These are phyloP conservation scores for Ceratocystis ficicola DNA, from an alignment of 2,329 filamentous ascomycete genomes.

Conservation along the genomic window DNA sequence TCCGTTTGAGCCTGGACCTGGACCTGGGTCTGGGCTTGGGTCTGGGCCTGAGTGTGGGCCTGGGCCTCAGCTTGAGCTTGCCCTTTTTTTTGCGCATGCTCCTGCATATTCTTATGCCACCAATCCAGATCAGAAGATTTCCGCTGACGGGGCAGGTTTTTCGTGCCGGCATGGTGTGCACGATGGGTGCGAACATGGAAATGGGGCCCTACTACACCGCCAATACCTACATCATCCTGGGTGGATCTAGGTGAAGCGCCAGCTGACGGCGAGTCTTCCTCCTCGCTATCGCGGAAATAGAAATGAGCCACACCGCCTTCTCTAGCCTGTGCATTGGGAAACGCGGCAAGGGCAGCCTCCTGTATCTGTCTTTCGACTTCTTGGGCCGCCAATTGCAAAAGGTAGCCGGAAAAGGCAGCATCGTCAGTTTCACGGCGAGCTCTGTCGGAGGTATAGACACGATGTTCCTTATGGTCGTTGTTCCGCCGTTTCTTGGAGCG, in stretches of 20 bases:
- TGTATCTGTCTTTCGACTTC: slow-evolving; percentile 70
- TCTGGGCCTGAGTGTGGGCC: too few species aligned
- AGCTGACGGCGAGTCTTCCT: slow-evolving; percentile 37
- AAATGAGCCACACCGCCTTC: slow-evolving; percentile 63
- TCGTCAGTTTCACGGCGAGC: slow-evolving; percentile 58
- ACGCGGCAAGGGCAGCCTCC: slow-evolving; percentile 63
- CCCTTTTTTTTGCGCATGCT: slow-evolving; percentile 57
- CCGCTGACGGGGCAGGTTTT: slow-evolving; percentile 33
- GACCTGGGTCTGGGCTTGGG: too few species aligned
- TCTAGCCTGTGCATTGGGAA: slow-evolving; percentile 52
- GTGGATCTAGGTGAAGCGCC: slow-evolving; percentile 6
- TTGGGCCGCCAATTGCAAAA: slow-evolving; percentile 67
- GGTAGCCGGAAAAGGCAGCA: slow-evolving; percentile 60
- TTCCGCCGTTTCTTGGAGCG: slow-evolving; percentile 16
- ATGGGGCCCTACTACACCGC: slow-evolving; percentile 27
- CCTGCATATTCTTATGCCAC: slow-evolving; percentile 71
- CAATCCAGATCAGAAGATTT: slow-evolving; percentile 55
- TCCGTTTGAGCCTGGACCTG: slow-evolving; percentile 28
- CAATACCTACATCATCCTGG: slow-evolving; percentile 12
- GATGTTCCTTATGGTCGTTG: slow-evolving; percentile 17
- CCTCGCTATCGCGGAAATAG: slow-evolving; percentile 51
- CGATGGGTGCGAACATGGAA: not conserved
- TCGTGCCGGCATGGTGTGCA: not conserved
- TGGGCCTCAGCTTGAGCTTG: slow-evolving; percentile 28
- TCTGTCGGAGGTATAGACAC: slow-evolving; percentile 13